phyloP scores from a whole-genome alignment of 202 grass and related monocot species.

The Schoenoplectus triqueter region DNA sequence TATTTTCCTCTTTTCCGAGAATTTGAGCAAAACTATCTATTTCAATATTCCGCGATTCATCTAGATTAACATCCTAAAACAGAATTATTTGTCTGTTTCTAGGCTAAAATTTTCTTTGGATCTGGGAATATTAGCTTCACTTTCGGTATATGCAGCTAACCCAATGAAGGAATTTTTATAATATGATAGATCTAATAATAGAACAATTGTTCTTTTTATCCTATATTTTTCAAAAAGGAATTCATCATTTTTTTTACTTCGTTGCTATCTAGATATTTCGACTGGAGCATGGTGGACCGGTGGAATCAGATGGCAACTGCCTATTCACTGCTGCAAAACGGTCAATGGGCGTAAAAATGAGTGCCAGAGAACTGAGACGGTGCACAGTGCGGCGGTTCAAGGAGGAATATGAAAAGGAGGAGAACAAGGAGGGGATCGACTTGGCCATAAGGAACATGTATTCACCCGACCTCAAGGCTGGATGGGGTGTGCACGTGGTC shows the following conservation, averaged over 20 bases:
- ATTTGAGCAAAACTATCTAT: constrained; percentile 5
- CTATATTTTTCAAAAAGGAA: not conserved
- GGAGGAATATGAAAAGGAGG: constrained; percentile 58
- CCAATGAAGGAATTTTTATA: constrained; percentile 10
- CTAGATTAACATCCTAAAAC: not conserved
- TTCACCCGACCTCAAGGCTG: constrained; percentile 81
- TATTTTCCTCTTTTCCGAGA: constrained; percentile 1
- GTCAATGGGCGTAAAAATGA: constrained; percentile 59
- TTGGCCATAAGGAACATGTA: constrained; percentile 79
- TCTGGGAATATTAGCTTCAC: constrained; percentile 10
- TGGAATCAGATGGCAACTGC: constrained; percentile 91
- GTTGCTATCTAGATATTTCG: constrained; percentile 50
- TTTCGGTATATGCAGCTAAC: constrained; percentile 10
- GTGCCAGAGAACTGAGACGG: constrained; percentile 69
- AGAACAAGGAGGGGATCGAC: constrained; percentile 47
- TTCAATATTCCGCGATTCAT: not conserved
- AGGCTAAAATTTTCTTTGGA: constrained; percentile 17
- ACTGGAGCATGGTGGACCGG: constrained; percentile 80
- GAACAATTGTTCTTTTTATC: not conserved
- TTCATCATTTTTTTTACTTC: not conserved
- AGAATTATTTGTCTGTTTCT: constrained; percentile 19
- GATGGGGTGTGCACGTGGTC: constrained; percentile 94
- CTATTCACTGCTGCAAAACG: constrained; percentile 76
- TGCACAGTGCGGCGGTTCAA: constrained; percentile 64
- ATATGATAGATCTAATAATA: constrained; percentile 13